These are phyloP conservation scores for Mentha longifolia DNA, from an alignment of 257 asterid genomes.

Conservation along the genomic window DNA sequence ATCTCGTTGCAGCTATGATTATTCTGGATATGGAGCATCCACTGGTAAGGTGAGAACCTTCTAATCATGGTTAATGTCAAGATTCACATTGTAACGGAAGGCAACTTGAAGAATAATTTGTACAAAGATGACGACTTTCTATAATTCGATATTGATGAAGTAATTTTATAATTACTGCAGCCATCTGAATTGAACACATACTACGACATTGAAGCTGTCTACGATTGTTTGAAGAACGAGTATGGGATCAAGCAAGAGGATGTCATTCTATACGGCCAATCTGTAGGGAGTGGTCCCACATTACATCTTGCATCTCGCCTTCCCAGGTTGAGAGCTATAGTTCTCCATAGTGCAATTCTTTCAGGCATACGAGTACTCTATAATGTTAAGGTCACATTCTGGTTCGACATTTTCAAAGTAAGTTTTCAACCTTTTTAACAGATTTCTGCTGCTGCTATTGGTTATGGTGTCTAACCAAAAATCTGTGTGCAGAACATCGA, in stretches of 20 bases:
- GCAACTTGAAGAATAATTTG: conserved; percentile 17
- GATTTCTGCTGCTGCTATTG: conserved; percentile 17
- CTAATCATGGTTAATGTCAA: background rate
- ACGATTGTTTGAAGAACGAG: conserved; percentile 77
- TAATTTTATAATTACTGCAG: conserved; percentile 50
- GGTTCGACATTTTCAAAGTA: conserved; percentile 98
- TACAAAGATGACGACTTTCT: background rate
- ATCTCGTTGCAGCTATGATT: conserved; percentile 84
- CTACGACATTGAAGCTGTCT: conserved; percentile 92
- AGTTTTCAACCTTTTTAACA: conserved; percentile 27
- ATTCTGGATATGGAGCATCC: conserved; percentile 97
- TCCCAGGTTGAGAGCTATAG: conserved; percentile 79
- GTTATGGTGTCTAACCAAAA: conserved; percentile 29
- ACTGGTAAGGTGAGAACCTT: conserved; percentile 85
- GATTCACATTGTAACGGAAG: background rate
- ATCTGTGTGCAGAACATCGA: conserved; percentile 77
- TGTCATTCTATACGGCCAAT: conserved; percentile 92
- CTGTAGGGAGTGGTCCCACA: conserved; percentile 98
- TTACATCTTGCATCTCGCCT: conserved; percentile 83
- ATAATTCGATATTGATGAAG: conserved; percentile 13
- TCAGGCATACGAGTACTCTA: conserved; percentile 95
- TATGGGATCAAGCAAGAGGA: conserved; percentile 93
- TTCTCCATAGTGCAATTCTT: conserved; percentile 98
- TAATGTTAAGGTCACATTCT: conserved; percentile 93
- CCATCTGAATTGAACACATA: conserved; percentile 97